Evolutionary conservation across 2,329 filamentous ascomycete genomes (phyloP).

Genomic region (Fusarium penzigii): DNA sequence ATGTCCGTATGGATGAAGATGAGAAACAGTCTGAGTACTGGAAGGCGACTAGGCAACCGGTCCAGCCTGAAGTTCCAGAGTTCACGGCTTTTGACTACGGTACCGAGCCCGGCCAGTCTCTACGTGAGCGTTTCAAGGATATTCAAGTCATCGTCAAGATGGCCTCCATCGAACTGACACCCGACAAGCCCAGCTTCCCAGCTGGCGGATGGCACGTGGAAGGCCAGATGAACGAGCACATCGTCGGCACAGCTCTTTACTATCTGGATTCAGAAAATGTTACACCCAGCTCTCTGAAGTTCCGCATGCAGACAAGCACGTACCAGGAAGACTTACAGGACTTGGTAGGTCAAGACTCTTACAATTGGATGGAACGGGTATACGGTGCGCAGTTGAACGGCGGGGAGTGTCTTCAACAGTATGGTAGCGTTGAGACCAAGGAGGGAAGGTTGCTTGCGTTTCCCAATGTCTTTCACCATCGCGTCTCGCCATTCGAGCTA

Average conservation of each 20-base stretch:
- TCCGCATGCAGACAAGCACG: conserved; percentile 16
- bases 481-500: conserved; percentile 43
- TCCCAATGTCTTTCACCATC: conserved; percentile 23
- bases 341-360: neutral
- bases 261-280: conserved; percentile 27
- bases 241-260: conserved; percentile 30
- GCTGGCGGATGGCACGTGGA: conserved; percentile 26
- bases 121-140: conserved; percentile 8
- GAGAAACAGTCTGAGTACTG: no score
- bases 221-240: conserved; percentile 31
- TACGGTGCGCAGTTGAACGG: neutral
- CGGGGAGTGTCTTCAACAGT: conserved; percentile 9
- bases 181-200: conserved; percentile 24
- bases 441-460: conserved; percentile 18
- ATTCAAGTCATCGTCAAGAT: conserved; percentile 65
- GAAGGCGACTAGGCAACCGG: conserved; percentile 13
- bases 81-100: conserved; percentile 40
- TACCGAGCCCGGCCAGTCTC: conserved; percentile 1
- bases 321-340: conserved; percentile 1
- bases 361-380: conserved; percentile 11
- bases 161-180: conserved; percentile 24
- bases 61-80: conserved; percentile 15
- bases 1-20: conserved; percentile 13
- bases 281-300: conserved; percentile 16
- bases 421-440: conserved; percentile 21